phyloP scores from a whole-genome alignment of 805 yeast species.

The Ogataea haglerorum region DNA sequence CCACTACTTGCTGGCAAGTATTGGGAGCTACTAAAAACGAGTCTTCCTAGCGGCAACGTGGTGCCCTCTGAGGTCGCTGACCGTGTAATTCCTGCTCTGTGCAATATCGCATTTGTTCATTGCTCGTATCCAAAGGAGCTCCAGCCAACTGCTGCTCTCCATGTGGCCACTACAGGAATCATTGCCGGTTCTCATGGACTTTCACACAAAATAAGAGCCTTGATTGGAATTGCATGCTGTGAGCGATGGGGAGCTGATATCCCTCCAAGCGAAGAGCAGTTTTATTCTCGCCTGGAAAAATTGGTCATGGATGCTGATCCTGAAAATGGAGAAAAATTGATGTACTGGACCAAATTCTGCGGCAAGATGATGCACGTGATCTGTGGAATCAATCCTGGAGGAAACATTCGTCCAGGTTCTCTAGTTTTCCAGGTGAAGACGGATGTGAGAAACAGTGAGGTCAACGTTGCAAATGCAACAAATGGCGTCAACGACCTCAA shows the following conservation, averaged over 20 bases:
- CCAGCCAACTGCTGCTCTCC: constrained; percentile 71
- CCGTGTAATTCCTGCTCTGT: constrained; percentile 66
- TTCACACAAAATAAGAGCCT: constrained; percentile 66
- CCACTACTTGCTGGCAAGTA: constrained; percentile 61
- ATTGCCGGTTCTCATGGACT: constrained; percentile 75
- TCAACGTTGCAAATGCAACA: constrained; percentile 6
- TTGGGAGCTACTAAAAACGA: constrained; percentile 48
- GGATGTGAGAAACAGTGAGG: constrained; percentile 7
- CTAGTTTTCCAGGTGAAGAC: constrained; percentile 42
- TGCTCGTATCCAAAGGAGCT: constrained; percentile 73
- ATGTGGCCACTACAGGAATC: constrained; percentile 69
- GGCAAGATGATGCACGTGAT: constrained; percentile 75
- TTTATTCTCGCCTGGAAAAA: constrained; percentile 45
- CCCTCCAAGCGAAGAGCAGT: constrained; percentile 50
- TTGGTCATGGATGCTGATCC: constrained; percentile 44
- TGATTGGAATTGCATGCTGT: constrained; percentile 70
- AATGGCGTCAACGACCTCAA: constrained; percentile 19
- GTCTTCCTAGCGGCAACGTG: constrained; percentile 49
- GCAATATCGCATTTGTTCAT: constrained; percentile 73
- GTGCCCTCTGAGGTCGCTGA: constrained; percentile 57
- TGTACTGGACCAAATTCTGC: constrained; percentile 72
- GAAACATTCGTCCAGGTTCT: constrained; percentile 62
- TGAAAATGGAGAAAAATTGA: constrained; percentile 40
- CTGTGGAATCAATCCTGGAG: constrained; percentile 81
- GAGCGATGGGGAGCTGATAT: constrained; percentile 82